Evolutionary conservation across 2,329 filamentous ascomycete genomes (phyloP), one percentile per base, ranked within the genome.

Genomic region (Pseudocercospora fijiensis): DNA sequence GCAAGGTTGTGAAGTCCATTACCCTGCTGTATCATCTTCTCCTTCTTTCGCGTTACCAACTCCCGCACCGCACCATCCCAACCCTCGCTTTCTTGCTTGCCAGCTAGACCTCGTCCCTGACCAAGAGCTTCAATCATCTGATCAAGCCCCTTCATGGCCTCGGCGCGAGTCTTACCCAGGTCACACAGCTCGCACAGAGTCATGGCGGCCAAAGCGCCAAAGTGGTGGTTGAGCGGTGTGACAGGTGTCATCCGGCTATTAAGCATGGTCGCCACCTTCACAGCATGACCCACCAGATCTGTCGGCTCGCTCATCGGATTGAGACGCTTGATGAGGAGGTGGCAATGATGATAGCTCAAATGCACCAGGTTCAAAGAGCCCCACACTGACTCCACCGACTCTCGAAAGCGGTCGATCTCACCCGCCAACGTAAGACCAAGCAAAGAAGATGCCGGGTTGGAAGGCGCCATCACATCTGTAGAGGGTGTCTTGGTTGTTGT

Each of bases 301-400:
- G 80, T 77, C 0, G 85, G 80, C 45, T 84, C 83, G 0, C 83
- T 80, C 10, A 81, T 81, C 1, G 85, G 82, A 41, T 83, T 84
- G 60, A 88, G 79, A 2, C 90, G 81, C 58, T 87, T 85, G 9
- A 86, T 81, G 18, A 91, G 79, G 8, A 91, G 80, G 65, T 87
- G 85, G 68, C 85, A 83, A 74, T 91, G 88, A 84, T 89, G 90
- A 76, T 90, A 91, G 18, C 84, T 84, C 24, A 91, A 80, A 69
- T 89, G 85, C 1, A 91, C 80, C 30, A 88, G 81, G 22, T 85
- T 85, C 26, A 88, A 78, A 49, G 82, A 81, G 11, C 80, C 77
- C 73, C 78, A 79, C 53, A 79, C 74, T 6, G 72, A 75, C 3
- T 88, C 86, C 1, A 91, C 80, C 60, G 85, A 82, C 74, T 89